A percentile compares a stretch with the other conserved stretches of the same genome.
These are phyloP conservation scores for Grifola frondosa DNA, from an alignment of 1,284 basidiomycete species.

Conservation along the genomic window DNA sequence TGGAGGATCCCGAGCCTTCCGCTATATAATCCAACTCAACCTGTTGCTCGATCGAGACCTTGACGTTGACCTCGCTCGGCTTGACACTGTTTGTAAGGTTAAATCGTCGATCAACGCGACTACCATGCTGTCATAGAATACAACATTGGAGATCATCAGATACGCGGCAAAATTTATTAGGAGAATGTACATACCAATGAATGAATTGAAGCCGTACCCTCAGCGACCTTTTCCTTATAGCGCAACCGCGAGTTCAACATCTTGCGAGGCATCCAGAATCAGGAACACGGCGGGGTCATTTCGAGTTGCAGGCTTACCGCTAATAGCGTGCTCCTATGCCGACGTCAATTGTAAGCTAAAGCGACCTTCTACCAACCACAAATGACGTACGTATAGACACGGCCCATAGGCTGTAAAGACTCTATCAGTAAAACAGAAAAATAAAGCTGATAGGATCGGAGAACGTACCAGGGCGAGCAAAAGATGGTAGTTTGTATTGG, in stretches of 20 bases:
- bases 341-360: too few species aligned
- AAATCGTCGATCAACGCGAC: constrained; percentile 6
- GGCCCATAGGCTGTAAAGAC: constrained; percentile 13
- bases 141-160: too few species aligned
- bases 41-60: constrained; percentile 7
- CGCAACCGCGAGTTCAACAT: constrained; percentile 10
- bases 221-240: constrained; percentile 7
- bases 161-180: too few species aligned
- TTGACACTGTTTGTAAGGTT: constrained; percentile 7
- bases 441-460: not conserved
- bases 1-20: not conserved
- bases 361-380: not conserved
- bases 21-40: not conserved
- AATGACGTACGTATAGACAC: constrained; percentile 11
- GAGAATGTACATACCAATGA: not conserved
- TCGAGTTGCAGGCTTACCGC: constrained; percentile 1
- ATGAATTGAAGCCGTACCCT: constrained; percentile 3
- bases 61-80: constrained; percentile 6
- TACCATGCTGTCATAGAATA: too few species aligned
- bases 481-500: constrained; percentile 15
- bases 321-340: constrained; percentile 2
- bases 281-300: too few species aligned
- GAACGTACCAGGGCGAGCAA: constrained; percentile 9
- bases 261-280: not conserved
- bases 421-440: not conserved